These are phyloP conservation scores for Tetraselmis striata DNA, from an alignment of 139 green algal species.

Conservation along the genomic window DNA sequence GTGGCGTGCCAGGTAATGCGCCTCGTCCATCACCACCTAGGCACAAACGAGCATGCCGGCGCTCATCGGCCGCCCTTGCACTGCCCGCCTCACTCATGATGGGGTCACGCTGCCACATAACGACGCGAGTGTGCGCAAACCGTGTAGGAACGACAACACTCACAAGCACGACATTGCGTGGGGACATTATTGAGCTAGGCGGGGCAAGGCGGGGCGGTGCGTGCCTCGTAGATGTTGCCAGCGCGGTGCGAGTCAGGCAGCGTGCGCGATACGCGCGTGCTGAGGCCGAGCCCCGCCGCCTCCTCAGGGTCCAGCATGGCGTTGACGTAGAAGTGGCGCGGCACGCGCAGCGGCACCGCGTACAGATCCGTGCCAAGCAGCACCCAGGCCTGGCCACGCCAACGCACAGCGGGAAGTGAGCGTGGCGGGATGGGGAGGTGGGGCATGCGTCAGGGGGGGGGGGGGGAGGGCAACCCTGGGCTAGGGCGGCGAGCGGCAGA, in stretches of 20 bases:
- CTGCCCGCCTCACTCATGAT: no score
- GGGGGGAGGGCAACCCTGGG: no score
- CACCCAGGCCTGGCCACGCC: constrained; percentile 37
- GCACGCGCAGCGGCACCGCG: constrained; percentile 50
- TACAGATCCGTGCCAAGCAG: constrained; percentile 51
- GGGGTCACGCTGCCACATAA: no score
- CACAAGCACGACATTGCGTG: no score
- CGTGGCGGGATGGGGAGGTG: constrained; percentile 21
- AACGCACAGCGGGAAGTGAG: no score
- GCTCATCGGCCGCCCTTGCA: no score
- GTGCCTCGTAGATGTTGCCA: constrained; percentile 1
- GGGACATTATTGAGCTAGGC: no score
- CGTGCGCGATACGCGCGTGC: constrained; percentile 1
- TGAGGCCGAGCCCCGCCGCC: constrained; percentile 5
- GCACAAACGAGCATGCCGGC: not conserved
- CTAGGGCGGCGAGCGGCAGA: no score
- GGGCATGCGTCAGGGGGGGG: not conserved
- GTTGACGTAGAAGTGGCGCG: constrained; percentile 62
- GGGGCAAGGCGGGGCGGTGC: not conserved
- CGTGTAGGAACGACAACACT: no score
- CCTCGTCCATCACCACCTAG: constrained; percentile 62
- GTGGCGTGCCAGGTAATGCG: constrained; percentile 35
- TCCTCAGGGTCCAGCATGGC: constrained; percentile 18
- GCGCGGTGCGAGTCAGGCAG: not conserved
- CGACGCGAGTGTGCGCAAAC: no score